A percentile compares a stretch with the other conserved stretches of the same genome.
phyloP scores from a whole-genome alignment of 139 green algal genomes.

The Chlamydomonas eustigma region DNA sequence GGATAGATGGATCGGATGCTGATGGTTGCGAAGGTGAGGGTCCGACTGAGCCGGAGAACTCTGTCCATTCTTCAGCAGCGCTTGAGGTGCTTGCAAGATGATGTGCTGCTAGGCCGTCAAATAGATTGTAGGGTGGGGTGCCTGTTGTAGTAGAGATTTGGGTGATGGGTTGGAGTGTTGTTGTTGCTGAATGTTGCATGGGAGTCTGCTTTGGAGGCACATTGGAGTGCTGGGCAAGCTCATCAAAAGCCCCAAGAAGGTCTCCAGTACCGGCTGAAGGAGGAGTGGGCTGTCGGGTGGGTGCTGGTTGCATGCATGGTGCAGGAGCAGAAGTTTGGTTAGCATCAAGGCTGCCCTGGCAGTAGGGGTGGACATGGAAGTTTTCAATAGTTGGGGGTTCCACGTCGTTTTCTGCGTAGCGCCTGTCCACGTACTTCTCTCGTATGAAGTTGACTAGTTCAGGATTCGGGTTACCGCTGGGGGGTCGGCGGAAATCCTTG shows the following conservation, averaged over 20 bases:
- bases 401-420: slow-evolving; percentile 50
- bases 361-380: slow-evolving; percentile 65
- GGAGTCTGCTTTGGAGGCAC: neutral
- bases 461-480: slow-evolving; percentile 49
- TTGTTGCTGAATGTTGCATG: neutral
- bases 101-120: neutral
- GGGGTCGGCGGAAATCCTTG: slow-evolving; percentile 59
- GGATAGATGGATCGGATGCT: neutral
- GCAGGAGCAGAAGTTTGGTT: neutral
- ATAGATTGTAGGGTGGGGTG: neutral
- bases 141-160: neutral
- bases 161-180: neutral
- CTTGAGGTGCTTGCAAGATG: neutral
- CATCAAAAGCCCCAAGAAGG: neutral
- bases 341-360: neutral
- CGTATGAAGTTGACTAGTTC: slow-evolving; percentile 82
- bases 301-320: neutral
- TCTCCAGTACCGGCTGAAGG: neutral
- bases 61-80: slow-evolving; percentile 25
- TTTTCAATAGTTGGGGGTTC: slow-evolving; percentile 75
- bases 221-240: too few relatives aligned
- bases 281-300: neutral
- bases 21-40: neutral
- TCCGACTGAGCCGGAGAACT: slow-evolving; percentile 19
- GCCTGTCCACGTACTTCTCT: slow-evolving; percentile 69